Conservation (phyloP, 805 yeast genomes). For the Dipodascus geniculatus region DNA sequence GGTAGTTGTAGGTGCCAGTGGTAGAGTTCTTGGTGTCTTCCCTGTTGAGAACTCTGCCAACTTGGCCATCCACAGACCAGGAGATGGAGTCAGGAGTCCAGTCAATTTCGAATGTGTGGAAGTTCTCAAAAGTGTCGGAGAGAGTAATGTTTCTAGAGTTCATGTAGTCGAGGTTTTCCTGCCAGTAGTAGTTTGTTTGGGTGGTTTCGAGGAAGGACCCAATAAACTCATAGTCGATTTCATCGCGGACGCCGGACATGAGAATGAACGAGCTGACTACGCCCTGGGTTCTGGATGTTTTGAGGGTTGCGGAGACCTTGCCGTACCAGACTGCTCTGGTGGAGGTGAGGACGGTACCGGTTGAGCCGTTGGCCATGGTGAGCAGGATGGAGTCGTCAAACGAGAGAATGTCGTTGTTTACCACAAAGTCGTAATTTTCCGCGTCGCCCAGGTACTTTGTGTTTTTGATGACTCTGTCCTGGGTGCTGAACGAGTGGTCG, state of each 20-base stretch:
- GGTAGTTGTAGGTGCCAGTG: conserved; percentile 57
- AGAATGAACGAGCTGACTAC: conserved; percentile 75
- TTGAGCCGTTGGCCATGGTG: conserved; percentile 66
- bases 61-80: conserved; percentile 65
- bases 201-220: conserved; percentile 59
- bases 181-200: conserved; percentile 72
- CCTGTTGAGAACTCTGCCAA: conserved; percentile 52
- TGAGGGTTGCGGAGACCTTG: conserved; percentile 53
- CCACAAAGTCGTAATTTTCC: conserved; percentile 55
- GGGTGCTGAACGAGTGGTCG: conserved; percentile 20
- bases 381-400: conserved; percentile 45
- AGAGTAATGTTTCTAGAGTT: conserved; percentile 37
- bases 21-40: conserved; percentile 46
- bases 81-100: conserved; percentile 63
- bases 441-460: conserved; percentile 60
- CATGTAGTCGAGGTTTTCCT: conserved; percentile 59
- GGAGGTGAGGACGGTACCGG: conserved; percentile 74
- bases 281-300: conserved; percentile 66
- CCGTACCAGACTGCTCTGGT: conserved; percentile 84
- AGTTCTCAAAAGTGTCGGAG: conserved; percentile 49
- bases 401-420: conserved; percentile 38
- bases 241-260: conserved; percentile 79
- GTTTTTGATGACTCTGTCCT: conserved; percentile 25
- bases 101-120: conserved; percentile 66
- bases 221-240: conserved; percentile 78